Evolutionary conservation across 1,284 basidiomycete species (phyloP), one percentile per base, ranked within the genome.

Genomic region (Melampsora larici-populina): DNA sequence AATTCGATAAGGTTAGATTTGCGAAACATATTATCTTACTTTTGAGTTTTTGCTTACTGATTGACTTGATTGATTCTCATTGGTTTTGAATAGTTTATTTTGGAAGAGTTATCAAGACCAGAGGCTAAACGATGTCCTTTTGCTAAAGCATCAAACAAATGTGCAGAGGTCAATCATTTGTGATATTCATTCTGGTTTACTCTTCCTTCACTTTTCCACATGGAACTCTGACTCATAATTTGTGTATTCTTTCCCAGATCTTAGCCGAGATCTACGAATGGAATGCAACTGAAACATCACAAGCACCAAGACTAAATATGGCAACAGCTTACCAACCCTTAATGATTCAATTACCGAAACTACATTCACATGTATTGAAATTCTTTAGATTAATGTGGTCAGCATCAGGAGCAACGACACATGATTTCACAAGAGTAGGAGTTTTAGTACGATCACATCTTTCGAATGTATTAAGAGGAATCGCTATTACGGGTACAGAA

Each of bases 321-420:
- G 55, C 67, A 29, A 31, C 66, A 21, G 88, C 90, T 0, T 95
- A 93, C 84, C 91, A 93, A 80, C 93, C 93, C 0, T 94, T 94
- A 86, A 90, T 97, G 83, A 87, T 97, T 79, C 92, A 92, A 81
- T 93, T 95, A 82, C 88, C 88, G 80, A 89, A 89, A 78, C 90
- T 96, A 13, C 95, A 98, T 84, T 86, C 88, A 7, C 86, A 96
- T 4, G 91, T 92, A 1, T 89, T 92, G 36, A 89, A 89, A 76
- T 97, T 97, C 86, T 97, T 97, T 86, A 85, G 94, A 36, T 89
- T 93, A 46, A 96, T 98, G 90, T 98, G 94, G 94, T 89, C 88
- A 81, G 94, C 97, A 84, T 93, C 92, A 80, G 91, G 91, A 48
- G 93, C 95, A 0, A 90, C 90, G 13, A 79, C 80, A 17, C 89